These are phyloP conservation scores for Viola pubescens DNA, from an alignment of 441 rosid species.

Conservation along the genomic window DNA sequence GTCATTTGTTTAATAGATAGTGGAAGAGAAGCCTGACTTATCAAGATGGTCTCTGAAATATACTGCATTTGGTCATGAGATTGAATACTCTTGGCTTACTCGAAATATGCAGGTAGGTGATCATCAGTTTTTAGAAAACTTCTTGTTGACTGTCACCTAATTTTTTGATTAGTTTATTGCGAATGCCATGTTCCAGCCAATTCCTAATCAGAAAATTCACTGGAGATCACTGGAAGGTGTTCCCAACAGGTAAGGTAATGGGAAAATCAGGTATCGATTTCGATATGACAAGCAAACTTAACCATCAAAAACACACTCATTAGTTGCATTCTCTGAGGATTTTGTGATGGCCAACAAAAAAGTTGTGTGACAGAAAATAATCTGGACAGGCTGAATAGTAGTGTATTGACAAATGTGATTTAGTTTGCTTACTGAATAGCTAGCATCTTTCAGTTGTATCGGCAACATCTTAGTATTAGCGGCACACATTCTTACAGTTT, in stretches of 20 bases:
- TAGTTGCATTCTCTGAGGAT: no score
- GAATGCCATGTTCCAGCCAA: conserved; percentile 46
- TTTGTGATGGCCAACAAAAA: no score
- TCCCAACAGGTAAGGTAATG: conserved; percentile 52
- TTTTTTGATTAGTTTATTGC: no score
- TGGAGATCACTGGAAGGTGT: conserved; percentile 96
- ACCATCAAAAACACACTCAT: no score
- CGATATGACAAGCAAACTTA: neutral
- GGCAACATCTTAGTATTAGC: no score
- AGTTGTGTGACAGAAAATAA: no score
- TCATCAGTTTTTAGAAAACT: neutral
- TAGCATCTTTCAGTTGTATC: no score
- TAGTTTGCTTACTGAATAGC: no score
- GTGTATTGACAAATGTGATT: no score
- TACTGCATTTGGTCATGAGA: conserved; percentile 65
- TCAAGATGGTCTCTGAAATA: conserved; percentile 79
- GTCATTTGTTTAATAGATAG: conserved; percentile 33
- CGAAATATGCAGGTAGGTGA: conserved; percentile 65
- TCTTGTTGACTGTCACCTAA: no score
- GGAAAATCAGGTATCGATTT: neutral
- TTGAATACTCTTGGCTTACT: conserved; percentile 89
- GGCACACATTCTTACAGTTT: no score
- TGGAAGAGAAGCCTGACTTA: conserved; percentile 67
- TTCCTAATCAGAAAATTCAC: conserved; percentile 80
- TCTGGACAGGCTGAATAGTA: no score